Evolutionary conservation across 2,329 filamentous ascomycete species (phyloP), one percentile per base, ranked within the genome.

Genomic region (Beauveria medogensis): DNA sequence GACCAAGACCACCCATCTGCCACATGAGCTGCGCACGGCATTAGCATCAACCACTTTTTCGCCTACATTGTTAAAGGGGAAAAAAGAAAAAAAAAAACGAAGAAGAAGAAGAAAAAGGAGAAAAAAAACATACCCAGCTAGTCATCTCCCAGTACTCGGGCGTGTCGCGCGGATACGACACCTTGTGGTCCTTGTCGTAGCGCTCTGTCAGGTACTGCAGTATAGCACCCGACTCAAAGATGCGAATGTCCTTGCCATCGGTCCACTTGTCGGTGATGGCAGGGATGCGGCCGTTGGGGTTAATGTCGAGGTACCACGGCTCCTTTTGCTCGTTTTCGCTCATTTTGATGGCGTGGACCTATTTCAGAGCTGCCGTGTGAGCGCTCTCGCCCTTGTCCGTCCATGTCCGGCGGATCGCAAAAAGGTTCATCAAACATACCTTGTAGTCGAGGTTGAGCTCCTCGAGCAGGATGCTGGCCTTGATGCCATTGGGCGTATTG

Each of bases 211-310:
- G 82, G 72, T 96, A 96, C 73, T 92, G 85, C 76, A 95, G 78
- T 70, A 96, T 94, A 65, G 87, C 84, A 61, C 90, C 91, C 64
- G 85, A 90, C 75, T 96, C 92, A 70, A 95, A 96, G 20, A 96
- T 72, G 61, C 82, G 81, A 70, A 96, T 91, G 40, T 79, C 77
- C 71, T 88, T 78, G 66, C 90, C 90, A 71, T 94, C 87, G 5
- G 79, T 78, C 71, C 90, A 88, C 7, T 80, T 89, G 74, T 96
- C 92, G 8, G 90, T 94, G 55, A 96, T 69, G 61, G 92, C 92
- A 4, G 92, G 92, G 68, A 96, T 96, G 66, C 92, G 89, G 65
- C 92, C 92, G 72, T 96, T 96, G 65, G 92, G 92, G 75, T 96
- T 96, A 76, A 96, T 95, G 57, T 87, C 86, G 30, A 95, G 82